Percentiles rank a stretch among this genome's conserved stretches.
Conservation (phyloP, 2,329 filamentous ascomycete species). For the Xylaria sp. region DNA sequence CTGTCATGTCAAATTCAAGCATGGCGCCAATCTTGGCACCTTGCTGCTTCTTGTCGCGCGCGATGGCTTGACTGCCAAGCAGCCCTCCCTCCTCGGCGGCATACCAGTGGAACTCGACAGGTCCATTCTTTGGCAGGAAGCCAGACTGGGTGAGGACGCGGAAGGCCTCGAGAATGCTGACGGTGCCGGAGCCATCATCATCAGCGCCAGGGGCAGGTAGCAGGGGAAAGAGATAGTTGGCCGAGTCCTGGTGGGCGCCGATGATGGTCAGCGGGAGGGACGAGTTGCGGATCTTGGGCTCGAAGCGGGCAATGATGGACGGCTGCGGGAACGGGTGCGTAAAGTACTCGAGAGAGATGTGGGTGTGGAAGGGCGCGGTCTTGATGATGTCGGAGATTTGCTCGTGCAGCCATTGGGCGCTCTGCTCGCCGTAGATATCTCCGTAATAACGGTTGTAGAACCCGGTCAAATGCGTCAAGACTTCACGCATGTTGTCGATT, state of each 20-base stretch:
- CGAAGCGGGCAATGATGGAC: constrained; percentile 82
- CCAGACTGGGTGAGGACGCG: constrained; percentile 73
- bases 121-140: constrained; percentile 72
- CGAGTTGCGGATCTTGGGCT: constrained; percentile 68
- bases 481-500: constrained; percentile 32
- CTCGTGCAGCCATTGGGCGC: constrained; percentile 72
- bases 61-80: constrained; percentile 66
- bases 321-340: constrained; percentile 79
- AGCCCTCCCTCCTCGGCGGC: constrained; percentile 84
- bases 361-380: constrained; percentile 65
- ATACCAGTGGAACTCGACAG: constrained; percentile 89
- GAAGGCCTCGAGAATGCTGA: constrained; percentile 83
- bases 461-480: constrained; percentile 28
- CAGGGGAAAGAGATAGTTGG: constrained; percentile 79
- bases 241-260: constrained; percentile 82
- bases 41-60: constrained; percentile 66
- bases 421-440: constrained; percentile 46
- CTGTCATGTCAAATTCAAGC: constrained; percentile 54
- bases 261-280: constrained; percentile 61
- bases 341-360: constrained; percentile 73
- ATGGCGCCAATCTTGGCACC: constrained; percentile 61
- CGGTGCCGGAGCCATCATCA: constrained; percentile 80
- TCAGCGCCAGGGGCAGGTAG: constrained; percentile 79
- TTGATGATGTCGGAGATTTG: constrained; percentile 72
- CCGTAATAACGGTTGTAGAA: constrained; percentile 39